phyloP scores from a whole-genome alignment of 2,329 filamentous ascomycete genomes.

The Alternaria hordeiaustralica region DNA sequence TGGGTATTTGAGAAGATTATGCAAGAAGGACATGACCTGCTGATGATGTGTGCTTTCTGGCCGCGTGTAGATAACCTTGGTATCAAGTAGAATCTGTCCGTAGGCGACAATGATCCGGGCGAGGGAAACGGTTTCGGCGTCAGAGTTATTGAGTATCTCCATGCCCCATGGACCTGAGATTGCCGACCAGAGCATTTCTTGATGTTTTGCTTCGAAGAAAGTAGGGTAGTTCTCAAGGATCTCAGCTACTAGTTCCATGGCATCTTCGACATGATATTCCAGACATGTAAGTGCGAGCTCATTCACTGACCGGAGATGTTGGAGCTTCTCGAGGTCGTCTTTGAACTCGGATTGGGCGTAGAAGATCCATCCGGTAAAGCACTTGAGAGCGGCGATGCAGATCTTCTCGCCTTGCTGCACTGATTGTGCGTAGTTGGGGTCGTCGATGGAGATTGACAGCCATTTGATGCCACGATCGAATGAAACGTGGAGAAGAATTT shows the following conservation, averaged over 20 bases:
- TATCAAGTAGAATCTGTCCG: constrained; percentile 42
- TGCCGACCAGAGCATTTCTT: constrained; percentile 42
- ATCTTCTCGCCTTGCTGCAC: constrained; percentile 42
- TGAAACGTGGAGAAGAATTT: constrained; percentile 55
- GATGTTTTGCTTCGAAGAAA: constrained; percentile 44
- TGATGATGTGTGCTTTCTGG: constrained; percentile 39
- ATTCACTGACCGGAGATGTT: constrained; percentile 66
- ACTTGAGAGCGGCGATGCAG: constrained; percentile 41
- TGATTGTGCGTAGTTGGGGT: constrained; percentile 28
- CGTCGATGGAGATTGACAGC: constrained; percentile 33
- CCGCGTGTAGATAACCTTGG: constrained; percentile 57
- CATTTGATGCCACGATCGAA: constrained; percentile 46
- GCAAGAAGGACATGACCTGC: constrained; percentile 57
- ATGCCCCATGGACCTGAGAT: constrained; percentile 45
- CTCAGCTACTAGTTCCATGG: constrained; percentile 47
- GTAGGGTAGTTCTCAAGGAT: constrained; percentile 45
- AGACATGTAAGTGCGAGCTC: constrained; percentile 67
- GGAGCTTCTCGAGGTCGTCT: constrained; percentile 63
- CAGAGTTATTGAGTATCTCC: constrained; percentile 45
- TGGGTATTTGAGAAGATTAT: constrained; percentile 68
- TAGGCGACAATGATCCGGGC: constrained; percentile 47
- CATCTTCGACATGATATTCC: constrained; percentile 58
- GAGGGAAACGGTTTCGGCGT: constrained; percentile 43
- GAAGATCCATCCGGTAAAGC: constrained; percentile 68
- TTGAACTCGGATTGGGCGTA: constrained; percentile 72